phyloP scores from a whole-genome alignment of 768 basidiomycete genomes.

The Russula vinacea region DNA sequence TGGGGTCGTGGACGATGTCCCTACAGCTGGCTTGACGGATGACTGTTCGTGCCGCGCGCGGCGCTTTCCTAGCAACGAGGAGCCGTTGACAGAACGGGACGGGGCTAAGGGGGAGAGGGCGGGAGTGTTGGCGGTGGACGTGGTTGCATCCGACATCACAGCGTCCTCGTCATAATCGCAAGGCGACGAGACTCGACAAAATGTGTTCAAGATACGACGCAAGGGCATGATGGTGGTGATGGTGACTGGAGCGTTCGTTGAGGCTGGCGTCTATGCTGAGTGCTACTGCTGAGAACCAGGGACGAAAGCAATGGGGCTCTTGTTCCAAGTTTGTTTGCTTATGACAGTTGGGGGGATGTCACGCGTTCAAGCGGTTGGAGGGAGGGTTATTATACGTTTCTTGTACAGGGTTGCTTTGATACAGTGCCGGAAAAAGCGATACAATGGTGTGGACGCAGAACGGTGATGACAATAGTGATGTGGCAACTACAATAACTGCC shows the following conservation, averaged over 20 bases:
- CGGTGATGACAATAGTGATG: background rate
- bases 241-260: background rate
- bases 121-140: background rate
- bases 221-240: conserved; percentile 6
- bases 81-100: background rate
- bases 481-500: background rate
- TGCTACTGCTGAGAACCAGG: background rate
- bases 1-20: background rate
- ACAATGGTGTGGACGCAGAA: background rate
- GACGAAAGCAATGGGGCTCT: background rate
- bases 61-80: conserved; percentile 12
- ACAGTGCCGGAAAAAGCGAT: background rate
- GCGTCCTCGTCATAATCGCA: conserved; percentile 4
- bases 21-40: background rate
- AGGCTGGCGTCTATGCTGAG: background rate
- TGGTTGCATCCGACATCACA: conserved; percentile 8
- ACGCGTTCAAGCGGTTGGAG: conserved; percentile 6
- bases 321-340: background rate
- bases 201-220: conserved; percentile 15
- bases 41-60: background rate
- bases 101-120: background rate
- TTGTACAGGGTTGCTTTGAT: conserved; percentile 9
- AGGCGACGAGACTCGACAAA: background rate
- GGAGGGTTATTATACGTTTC: conserved; percentile 11
- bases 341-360: conserved; percentile 2